Conservation (phyloP, 441 rosid species). For the Gossypium lobatum region DNA sequence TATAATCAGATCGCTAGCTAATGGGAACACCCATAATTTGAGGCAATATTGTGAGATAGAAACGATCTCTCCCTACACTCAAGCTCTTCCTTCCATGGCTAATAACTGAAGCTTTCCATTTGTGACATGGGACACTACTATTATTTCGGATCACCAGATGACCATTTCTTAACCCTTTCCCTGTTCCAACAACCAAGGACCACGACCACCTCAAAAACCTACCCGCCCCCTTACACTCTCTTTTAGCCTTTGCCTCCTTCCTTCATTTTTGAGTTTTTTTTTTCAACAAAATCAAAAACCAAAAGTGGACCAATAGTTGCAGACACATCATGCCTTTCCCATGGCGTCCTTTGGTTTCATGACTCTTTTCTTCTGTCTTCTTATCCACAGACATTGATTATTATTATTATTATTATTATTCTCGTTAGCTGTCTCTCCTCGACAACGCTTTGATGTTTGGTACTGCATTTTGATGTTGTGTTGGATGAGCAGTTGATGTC, state of each 20-base stretch:
- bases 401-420: too few relatives aligned
- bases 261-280: constrained; percentile 1
- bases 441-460: too few relatives aligned
- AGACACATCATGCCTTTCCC: not conserved
- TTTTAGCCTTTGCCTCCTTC: not conserved
- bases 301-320: not conserved
- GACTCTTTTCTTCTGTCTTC: constrained; percentile 3
- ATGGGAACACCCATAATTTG: too few relatives aligned
- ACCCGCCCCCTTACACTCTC: not conserved
- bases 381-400: too few relatives aligned
- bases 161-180: constrained; percentile 28
- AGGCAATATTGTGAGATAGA: too few relatives aligned
- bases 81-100: not conserved
- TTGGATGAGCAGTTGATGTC: constrained; percentile 51
- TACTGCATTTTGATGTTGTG: not conserved
- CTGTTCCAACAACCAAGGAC: not conserved
- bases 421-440: not conserved
- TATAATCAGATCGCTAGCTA: too few relatives aligned
- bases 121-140: not conserved
- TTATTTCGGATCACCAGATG: constrained; percentile 64
- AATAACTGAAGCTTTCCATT: not conserved
- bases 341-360: constrained; percentile 6
- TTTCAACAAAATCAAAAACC: constrained; percentile 11
- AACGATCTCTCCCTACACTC: not conserved
- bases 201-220: not conserved